Evolutionary conservation across 2,329 filamentous ascomycete genomes (phyloP).

Genomic region (Alternaria metachromatica): DNA sequence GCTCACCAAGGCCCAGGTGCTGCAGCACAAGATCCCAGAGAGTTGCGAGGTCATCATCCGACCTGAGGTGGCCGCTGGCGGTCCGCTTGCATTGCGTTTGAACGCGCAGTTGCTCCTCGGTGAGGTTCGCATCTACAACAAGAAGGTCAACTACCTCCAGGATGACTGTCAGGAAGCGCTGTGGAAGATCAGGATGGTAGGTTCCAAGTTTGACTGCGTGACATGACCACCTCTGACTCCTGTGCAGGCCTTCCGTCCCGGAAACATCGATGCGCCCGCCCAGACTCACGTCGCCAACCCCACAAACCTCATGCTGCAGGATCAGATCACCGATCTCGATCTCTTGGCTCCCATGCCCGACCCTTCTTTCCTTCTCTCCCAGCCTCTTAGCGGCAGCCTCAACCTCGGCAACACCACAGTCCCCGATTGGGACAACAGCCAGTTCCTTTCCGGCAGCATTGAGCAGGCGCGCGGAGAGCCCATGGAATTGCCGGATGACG

Average conservation of each 20-base stretch:
- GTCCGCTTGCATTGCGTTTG: conserved; percentile 90
- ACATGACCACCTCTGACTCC: conserved; percentile 20
- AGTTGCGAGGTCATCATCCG: conserved; percentile 96
- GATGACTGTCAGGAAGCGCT: conserved; percentile 98
- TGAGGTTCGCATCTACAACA: conserved; percentile 96
- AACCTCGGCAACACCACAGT: conserved; percentile 52
- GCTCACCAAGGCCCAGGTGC: conserved; percentile 92
- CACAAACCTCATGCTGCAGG: conserved; percentile 85
- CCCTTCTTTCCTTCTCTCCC: conserved; percentile 80
- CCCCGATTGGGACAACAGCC: conserved; percentile 70
- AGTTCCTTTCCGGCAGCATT: conserved; percentile 76
- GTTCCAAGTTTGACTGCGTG: conserved; percentile 1
- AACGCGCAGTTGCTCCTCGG: conserved; percentile 93
- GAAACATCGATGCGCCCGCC: conserved; percentile 93
- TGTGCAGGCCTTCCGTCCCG: conserved; percentile 81
- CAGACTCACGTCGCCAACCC: conserved; percentile 78
- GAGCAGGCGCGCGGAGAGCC: conserved; percentile 61
- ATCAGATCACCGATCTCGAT: conserved; percentile 92
- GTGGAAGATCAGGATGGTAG: conserved; percentile 98
- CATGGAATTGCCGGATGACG: conserved; percentile 46
- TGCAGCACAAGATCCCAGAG: conserved; percentile 92
- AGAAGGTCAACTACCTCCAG: conserved; percentile 93
- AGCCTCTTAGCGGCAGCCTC: conserved; percentile 62
- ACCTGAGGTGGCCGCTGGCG: conserved; percentile 67
- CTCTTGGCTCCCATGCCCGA: conserved; percentile 80